Base-by-base conservation (phyloP, 306 rosid genomes). In the Adenanthera pavonina region DNA sequence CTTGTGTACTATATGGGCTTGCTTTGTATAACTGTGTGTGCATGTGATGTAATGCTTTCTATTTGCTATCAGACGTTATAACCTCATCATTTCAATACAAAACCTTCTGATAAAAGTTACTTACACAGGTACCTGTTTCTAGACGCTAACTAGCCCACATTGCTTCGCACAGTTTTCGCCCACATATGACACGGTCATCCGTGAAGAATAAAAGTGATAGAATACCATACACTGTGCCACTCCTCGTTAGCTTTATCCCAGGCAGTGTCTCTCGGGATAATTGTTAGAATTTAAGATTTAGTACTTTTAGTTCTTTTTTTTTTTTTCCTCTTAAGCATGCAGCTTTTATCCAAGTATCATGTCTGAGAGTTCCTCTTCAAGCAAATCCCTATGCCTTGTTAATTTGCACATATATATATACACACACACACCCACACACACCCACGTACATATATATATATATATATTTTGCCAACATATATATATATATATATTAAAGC, bases 21-120 rank as follows among this genome's bases (percentile, higher is more conserved):
- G 51, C 14, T 54, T 78, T 78, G 64, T 62, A 38, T 34, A 53
- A 62, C 47, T 46, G 78, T 64, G 79, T 72, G 82, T 77, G 82
- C 78, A 75, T 65, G 79, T 44, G 19, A 69, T 69, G 74, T 64
- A 57, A 25, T 78, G 71, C 46, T 71, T 38, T 36, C 19, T 47
- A 61, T 15, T 77, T 48, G 80, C 20, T 72, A 19, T 71, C 30
- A 52, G 71, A 56, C 76, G 40, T 33, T 65, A 19, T 72, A 64
- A 49, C 44, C 65, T 83, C 64, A 54, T 43, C 74, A 25, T 25
- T 25, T 78, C 36, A 48, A 35, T 71, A 67, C 8, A 36, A 46
- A 30, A 60, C 40, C 20, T 74, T 72, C 49, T 13, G 19, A 30
- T 30, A 5, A 38, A 59, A 25, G 57, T 48, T 34, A 47, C 30